Conservation (phyloP, 129 eudicot genomes). For the Mikania micrantha region DNA sequence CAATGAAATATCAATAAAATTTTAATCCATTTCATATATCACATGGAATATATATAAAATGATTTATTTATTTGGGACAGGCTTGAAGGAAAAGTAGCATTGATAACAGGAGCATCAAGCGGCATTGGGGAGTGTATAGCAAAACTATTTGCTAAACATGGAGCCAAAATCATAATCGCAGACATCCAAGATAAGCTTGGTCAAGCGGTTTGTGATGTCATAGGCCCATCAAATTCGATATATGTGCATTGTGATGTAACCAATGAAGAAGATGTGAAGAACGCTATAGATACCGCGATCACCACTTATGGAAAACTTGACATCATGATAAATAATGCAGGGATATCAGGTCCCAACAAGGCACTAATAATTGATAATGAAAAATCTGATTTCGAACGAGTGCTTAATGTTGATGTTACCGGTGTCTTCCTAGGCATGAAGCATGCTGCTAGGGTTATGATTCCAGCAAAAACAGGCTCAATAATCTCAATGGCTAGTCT, state of each 20-base stretch:
- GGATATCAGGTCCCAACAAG: not conserved
- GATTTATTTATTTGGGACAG: too few species aligned
- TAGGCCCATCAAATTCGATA: slow-evolving; percentile 1
- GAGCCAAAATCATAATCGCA: not conserved
- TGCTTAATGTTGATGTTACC: not conserved
- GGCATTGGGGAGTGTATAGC: too few species aligned
- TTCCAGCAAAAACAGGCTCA: not conserved
- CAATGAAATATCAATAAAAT: too few species aligned
- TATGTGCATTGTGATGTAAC: not conserved
- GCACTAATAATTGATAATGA: not conserved
- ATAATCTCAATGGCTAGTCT: not conserved
- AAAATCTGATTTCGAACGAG: not conserved
- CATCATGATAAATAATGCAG: slow-evolving; percentile 22
- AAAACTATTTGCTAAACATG: too few species aligned
- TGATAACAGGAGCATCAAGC: too few species aligned
- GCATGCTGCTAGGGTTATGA: not conserved
- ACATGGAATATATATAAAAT: too few species aligned
- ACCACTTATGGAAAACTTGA: slow-evolving; percentile 23
- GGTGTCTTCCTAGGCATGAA: not conserved
- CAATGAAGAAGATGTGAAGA: slow-evolving; percentile 10
- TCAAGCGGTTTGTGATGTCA: slow-evolving; percentile 4
- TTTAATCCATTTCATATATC: too few species aligned
- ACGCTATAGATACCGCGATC: slow-evolving; percentile 12
- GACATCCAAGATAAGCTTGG: slow-evolving; percentile 25
- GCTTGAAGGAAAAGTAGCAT: too few species aligned